These are phyloP conservation scores for Clathrus columnatus DNA, from an alignment of 768 basidiomycete genomes.

Conservation along the genomic window DNA sequence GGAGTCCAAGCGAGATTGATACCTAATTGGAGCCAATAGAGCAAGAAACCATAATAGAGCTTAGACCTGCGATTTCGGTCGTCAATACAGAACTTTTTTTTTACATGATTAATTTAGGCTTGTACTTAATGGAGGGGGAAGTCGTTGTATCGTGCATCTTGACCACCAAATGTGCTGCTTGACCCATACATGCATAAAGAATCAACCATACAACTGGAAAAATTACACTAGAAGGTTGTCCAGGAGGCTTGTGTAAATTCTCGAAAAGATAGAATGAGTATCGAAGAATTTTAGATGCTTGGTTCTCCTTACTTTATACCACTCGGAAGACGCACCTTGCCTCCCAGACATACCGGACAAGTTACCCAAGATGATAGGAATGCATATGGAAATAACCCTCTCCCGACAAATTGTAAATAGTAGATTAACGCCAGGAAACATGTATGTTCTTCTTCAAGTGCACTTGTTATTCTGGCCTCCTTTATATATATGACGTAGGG, in stretches of 20 bases:
- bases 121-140: conserved; percentile 34
- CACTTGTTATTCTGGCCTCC: background rate
- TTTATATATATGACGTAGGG: background rate
- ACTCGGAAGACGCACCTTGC: conserved; percentile 38
- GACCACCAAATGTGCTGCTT: conserved; percentile 54
- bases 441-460: background rate
- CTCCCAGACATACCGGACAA: conserved; percentile 41
- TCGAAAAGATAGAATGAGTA: conserved; percentile 15
- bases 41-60: conserved; percentile 37
- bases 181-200: conserved; percentile 54
- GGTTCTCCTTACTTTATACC: conserved; percentile 45
- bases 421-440: background rate
- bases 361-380: conserved; percentile 49
- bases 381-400: conserved; percentile 47
- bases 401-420: conserved; percentile 16
- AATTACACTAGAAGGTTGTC: conserved; percentile 39
- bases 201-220: conserved; percentile 55
- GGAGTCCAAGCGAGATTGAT: conserved; percentile 58
- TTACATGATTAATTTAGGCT: background rate
- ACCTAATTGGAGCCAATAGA: conserved; percentile 55
- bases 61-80: conserved; percentile 24
- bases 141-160: conserved; percentile 40
- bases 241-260: conserved; percentile 43
- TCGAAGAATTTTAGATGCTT: background rate
- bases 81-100: too few relatives aligned